Conservation (phyloP, 2,329 filamentous ascomycete genomes). For the Macroventuria anomochaeta region DNA sequence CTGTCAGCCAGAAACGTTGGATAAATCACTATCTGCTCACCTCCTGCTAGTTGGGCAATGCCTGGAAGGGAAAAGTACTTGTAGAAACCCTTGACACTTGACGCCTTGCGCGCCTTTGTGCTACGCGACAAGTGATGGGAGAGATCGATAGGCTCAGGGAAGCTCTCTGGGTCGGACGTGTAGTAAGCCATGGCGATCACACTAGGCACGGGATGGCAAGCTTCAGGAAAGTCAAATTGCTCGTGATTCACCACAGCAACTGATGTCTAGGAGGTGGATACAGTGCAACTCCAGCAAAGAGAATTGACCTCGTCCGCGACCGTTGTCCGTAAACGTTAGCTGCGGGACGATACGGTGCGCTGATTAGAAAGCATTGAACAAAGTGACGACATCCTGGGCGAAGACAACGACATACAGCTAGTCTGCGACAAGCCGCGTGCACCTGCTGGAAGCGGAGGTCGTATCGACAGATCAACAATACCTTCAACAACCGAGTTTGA, state of each 20-base stretch:
- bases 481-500: not conserved
- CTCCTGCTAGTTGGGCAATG: slow-evolving; percentile 67
- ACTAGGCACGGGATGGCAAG: too few relatives aligned
- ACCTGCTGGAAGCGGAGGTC: slow-evolving; percentile 2
- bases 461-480: not conserved
- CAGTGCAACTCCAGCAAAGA: not conserved
- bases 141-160: slow-evolving; percentile 70
- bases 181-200: slow-evolving; percentile 39
- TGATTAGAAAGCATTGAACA: slow-evolving; percentile 31
- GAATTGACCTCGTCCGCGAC: slow-evolving; percentile 3
- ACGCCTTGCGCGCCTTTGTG: slow-evolving; percentile 69
- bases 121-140: slow-evolving; percentile 78
- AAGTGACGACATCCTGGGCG: slow-evolving; percentile 28
- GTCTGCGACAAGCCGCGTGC: slow-evolving; percentile 13
- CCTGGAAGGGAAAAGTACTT: slow-evolving; percentile 76
- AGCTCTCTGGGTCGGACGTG: slow-evolving; percentile 33
- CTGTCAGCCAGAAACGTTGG: slow-evolving; percentile 19
- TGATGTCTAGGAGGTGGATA: not conserved
- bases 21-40: slow-evolving; percentile 43
- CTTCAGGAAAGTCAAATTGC: not conserved
- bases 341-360: slow-evolving; percentile 29
- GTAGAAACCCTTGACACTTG: slow-evolving; percentile 80
- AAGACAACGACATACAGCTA: slow-evolving; percentile 19
- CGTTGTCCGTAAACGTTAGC: slow-evolving; percentile 9
- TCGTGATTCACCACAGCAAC: not conserved